phyloP scores from a whole-genome alignment of 1,284 basidiomycete genomes.

The Mycena sp. region DNA sequence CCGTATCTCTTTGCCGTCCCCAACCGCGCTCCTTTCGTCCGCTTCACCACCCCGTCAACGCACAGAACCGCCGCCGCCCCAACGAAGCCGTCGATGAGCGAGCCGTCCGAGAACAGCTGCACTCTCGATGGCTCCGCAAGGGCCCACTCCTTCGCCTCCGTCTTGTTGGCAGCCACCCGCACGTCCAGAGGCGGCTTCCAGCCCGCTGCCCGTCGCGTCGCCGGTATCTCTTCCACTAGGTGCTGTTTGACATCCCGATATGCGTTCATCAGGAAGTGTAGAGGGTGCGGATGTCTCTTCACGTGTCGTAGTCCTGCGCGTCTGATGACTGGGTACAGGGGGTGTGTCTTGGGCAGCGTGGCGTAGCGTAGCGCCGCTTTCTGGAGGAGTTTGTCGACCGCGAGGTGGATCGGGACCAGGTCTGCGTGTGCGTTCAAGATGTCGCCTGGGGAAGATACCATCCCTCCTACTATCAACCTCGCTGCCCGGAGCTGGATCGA shows the following conservation, averaged over 20 bases:
- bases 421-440: slow-evolving; percentile 43
- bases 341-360: neutral
- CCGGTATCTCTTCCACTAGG: neutral
- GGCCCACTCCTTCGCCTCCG: neutral
- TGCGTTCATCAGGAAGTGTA: slow-evolving; percentile 3
- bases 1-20: neutral
- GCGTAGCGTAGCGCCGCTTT: slow-evolving; percentile 1
- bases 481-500: slow-evolving; percentile 46
- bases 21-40: neutral
- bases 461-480: slow-evolving; percentile 44
- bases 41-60: neutral
- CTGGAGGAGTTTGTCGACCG: neutral
- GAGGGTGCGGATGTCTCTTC: neutral
- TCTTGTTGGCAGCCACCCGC: neutral
- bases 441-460: slow-evolving; percentile 44
- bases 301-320: neutral
- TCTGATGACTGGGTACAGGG: neutral
- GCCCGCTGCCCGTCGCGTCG: neutral
- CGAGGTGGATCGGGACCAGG: slow-evolving; percentile 41
- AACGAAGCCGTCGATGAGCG: neutral
- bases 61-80: neutral
- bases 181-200: neutral
- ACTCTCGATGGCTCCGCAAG: neutral
- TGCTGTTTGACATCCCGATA: neutral
- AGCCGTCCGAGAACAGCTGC: neutral